Base-by-base conservation (phyloP, 352 stramenopile genomes). In the Globisporangium orthogonon region DNA sequence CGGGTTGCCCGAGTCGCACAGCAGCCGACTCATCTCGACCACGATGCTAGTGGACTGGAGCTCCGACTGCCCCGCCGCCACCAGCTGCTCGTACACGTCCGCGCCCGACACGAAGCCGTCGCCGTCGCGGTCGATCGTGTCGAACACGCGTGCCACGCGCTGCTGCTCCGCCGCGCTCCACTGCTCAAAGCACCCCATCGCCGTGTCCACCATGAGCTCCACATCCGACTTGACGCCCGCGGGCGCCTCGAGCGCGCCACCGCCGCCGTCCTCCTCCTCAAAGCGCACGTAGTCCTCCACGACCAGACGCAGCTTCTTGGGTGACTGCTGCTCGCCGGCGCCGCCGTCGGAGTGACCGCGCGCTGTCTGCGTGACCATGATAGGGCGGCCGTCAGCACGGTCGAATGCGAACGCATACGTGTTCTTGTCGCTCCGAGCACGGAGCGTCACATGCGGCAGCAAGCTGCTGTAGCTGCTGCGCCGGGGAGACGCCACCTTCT, bases 391-490 rank as follows among this genome's bases (percentile, higher is more conserved):
- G 5, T 55, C 66, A 31, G 52, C 45, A 0, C 52, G 55, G 52
- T 86, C 71, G n/a, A 86, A 78, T 14, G 66, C 60, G 47, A 85
- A 78, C 53, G 68, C 54, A 61, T 83, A 86, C 48, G 65, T 55
- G 46, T 72, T 70, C 54, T 69, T 84, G 52, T 76, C 67, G 13
- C 55, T 76, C 10, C 52, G 60, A 10, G 72, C 58, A 7, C 61
- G 57, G 46, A 61, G 65, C 7, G 40, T 37, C 23, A 52, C 57
- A 23, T 52, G 45, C 0, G 11, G 30, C 17, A 31, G 0, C 13
- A 10, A 40, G 35, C 35, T 17, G 11, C 11, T 17, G 7, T 23
- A 28, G 3, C 28, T 14, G 7, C 23, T 5, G 29, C 43, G 43
- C 11, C 29, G 48, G 15, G 48, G 65, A 6, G 35, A 44, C 3